Evolutionary conservation across 1,284 basidiomycete genomes (phyloP).

Genomic region (Ganoderma boninense): DNA sequence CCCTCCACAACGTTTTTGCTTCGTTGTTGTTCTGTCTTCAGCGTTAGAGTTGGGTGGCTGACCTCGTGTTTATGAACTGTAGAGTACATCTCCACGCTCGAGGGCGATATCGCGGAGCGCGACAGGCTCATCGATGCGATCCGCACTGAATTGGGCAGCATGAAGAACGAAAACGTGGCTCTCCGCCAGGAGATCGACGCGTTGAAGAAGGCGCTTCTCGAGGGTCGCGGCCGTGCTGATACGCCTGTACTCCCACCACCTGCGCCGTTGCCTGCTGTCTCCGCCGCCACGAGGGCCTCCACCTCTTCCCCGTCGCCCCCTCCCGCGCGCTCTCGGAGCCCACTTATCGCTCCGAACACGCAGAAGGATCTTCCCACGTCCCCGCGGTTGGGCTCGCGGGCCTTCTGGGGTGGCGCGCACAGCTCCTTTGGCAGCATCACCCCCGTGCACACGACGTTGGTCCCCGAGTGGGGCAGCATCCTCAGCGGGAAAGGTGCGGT

Average conservation of each 20-base stretch:
- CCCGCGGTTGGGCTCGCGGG: slow-evolving; percentile 55
- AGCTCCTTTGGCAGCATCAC: slow-evolving; percentile 74
- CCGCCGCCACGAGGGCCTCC: slow-evolving; percentile 39
- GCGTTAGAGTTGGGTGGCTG: slow-evolving; percentile 12
- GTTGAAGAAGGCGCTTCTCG: slow-evolving; percentile 82
- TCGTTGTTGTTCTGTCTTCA: background rate
- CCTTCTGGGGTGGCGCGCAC: slow-evolving; percentile 81
- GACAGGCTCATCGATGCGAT: slow-evolving; percentile 92
- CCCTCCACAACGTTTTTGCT: background rate
- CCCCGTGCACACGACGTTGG: slow-evolving; percentile 85
- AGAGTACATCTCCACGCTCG: slow-evolving; percentile 95
- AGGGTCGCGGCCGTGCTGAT: slow-evolving; percentile 55
- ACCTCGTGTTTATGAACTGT: slow-evolving; percentile 10
- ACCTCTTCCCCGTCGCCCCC: slow-evolving; percentile 36
- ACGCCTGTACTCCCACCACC: slow-evolving; percentile 55
- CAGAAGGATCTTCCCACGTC: slow-evolving; percentile 84
- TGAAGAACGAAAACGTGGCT: slow-evolving; percentile 84
- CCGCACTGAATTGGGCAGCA: slow-evolving; percentile 83
- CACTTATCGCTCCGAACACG: slow-evolving; percentile 75
- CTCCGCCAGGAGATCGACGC: slow-evolving; percentile 86
- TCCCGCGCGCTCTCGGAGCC: slow-evolving; percentile 40
- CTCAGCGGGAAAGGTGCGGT: slow-evolving; percentile 45
- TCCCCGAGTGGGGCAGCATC: slow-evolving; percentile 61
- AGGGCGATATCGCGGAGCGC: slow-evolving; percentile 93
- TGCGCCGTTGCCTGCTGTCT: slow-evolving; percentile 47